Evolutionary conservation across 2,329 filamentous ascomycete species (phyloP).

Genomic region (Daldinia sp.): DNA sequence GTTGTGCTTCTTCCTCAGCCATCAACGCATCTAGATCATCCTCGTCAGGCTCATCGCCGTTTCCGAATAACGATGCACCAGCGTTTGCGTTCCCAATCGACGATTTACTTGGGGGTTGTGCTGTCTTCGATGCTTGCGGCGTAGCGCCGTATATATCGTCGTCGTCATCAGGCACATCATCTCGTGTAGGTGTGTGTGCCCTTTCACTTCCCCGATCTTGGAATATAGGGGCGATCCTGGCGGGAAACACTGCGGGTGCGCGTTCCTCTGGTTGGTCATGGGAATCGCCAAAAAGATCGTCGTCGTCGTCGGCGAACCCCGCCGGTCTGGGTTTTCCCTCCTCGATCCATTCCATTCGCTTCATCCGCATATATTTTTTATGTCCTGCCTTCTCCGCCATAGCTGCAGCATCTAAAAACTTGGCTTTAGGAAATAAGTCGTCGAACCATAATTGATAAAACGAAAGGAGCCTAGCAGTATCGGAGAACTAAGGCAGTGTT

Average conservation of each 20-base stretch:
- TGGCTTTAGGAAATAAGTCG: conserved; percentile 92
- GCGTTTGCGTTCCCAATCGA: conserved; percentile 28
- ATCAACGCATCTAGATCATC: conserved; percentile 62
- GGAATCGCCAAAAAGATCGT: conserved; percentile 42
- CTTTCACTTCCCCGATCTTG: conserved; percentile 43
- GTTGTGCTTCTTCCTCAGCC: conserved; percentile 55
- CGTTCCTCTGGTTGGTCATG: conserved; percentile 41
- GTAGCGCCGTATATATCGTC: conserved; percentile 66
- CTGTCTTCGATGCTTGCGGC: conserved; percentile 47
- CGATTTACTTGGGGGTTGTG: conserved; percentile 34
- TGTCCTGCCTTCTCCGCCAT: conserved; percentile 97
- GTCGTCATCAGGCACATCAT: conserved; percentile 53
- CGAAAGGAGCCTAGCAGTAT: conserved; percentile 80
- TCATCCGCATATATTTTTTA: conserved; percentile 77
- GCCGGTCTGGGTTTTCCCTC: conserved; percentile 67
- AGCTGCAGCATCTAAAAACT: conserved; percentile 85
- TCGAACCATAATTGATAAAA: conserved; percentile 98
- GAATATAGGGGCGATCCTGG: conserved; percentile 52
- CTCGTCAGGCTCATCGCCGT: conserved; percentile 46
- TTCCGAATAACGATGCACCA: conserved; percentile 38
- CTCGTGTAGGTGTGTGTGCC: conserved; percentile 46
- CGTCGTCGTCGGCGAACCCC: conserved; percentile 45
- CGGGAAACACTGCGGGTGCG: conserved; percentile 44
- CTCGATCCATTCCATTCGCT: conserved; percentile 84
- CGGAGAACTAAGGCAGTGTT: conserved; percentile 71